Evolutionary conservation across 306 rosid species (phyloP), one percentile per base, ranked within the genome.

Genomic region (Corylus americana): DNA sequence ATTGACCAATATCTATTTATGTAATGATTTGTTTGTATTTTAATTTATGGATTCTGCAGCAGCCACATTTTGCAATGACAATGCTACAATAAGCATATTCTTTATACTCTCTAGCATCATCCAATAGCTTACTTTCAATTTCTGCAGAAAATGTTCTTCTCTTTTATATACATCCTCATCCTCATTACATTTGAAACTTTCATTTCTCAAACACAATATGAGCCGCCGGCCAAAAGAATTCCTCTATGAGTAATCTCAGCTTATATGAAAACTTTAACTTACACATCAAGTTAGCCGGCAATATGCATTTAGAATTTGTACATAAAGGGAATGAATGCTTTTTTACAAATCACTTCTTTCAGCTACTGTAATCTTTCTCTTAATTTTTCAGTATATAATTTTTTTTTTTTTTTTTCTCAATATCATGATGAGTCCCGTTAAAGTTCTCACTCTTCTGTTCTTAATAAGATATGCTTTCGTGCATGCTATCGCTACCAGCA

Each of bases 401-500:
- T 42, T 20, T 27, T 71, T 70, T 20, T 27, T 71, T 70, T 22
- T 31, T 31, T 31, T 31, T 31, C 2, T 3, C 35, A 31, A 31
- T 31, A 31, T 31, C 35, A 31, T 31, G 35, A 31, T 87, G 89
- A 83, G 72, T 55, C 73, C 73, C 71, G 11, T 84, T 75, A 70
- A 35, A 73, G 39, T 75, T 78, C n/a, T 78, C 80, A 55, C 68
- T 71, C 66, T 85, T 82, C 78, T 86, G 50, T 44, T 90, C 72
- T 79, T 88, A 78, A 47, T 85, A 69, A 74, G 71, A 75, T 74
- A 54, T 77, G 47, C 83, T 76, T 71, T 81, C 70, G 86, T 76
- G 29, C 31, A 84, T 88, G 92, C 86, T 75, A 86, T 86, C 75
- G 73, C 74, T 83, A 13, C 78, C 8, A 42, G 55, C 59, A 83